Evolutionary conservation across 768 basidiomycete genomes (phyloP), one percentile per base, ranked within the genome.

Genomic region (Amanita muscaria): DNA sequence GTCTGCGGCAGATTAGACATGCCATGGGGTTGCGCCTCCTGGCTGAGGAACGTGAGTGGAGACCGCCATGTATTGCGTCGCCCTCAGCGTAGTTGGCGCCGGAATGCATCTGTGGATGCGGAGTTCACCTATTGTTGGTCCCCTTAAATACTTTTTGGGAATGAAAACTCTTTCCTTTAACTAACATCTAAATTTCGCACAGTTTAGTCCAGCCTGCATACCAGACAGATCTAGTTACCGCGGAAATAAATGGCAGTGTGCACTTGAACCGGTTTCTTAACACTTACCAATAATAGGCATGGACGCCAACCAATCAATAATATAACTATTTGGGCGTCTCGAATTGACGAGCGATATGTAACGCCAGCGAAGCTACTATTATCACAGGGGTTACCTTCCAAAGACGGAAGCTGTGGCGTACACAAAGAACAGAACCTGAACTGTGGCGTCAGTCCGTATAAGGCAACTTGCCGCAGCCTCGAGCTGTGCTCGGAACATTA

Each of bases 1-100:
- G 68, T 24, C 57, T 55, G 5, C 79, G 71, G 55, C 79, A 81
- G 44, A 63, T 60, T 0, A 58, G 64, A 57, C 79, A 81, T 2
- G 79, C 79, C 50, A 78, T 71, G 7, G 66, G 61, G 1, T 69
- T 69, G 43, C 77, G 62, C 51, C 64, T 64, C 36, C 54, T 53
- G 38, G 35, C 51, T 19, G 38, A 14, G 47, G 22, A 40, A 40
- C 45, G 44, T n/a, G n/a, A 15, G 19, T n/a, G 27, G 22, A 31
- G 22, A 10, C 29, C 40, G 10, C 22, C 15, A 15, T 23, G 24
- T 24, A 15, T 12, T 5, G 29, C 4, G 3, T 44, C 43, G 7
- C 43, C 25, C n/a, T 44, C 41, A n/a, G n/a, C 2, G n/a, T 42
- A 16, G 31, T 33, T 36, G 44, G 14, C 44, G 48, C 39, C 22